Evolutionary conservation across 352 stramenopile species (phyloP).

Genomic region (Globisporangium nunn): DNA sequence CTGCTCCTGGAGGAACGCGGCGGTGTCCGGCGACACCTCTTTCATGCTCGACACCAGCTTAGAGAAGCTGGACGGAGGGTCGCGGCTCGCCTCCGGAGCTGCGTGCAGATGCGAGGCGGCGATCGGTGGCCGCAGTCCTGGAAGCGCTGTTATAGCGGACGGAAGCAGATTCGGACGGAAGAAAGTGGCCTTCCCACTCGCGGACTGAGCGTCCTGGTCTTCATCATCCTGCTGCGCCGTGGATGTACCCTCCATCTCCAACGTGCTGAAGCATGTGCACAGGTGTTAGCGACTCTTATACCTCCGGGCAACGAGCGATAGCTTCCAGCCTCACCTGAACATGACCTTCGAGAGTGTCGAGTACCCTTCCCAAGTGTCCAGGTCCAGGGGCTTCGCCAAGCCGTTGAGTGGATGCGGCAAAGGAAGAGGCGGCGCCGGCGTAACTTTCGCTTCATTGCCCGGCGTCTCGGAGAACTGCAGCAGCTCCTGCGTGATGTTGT

Average conservation of each 20-base stretch:
- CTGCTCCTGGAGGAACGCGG: constrained; percentile 49
- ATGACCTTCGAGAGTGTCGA: constrained; percentile 67
- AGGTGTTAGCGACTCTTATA: neutral
- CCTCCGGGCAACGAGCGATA: neutral
- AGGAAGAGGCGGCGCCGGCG: constrained; percentile 6
- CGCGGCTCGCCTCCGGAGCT: neutral
- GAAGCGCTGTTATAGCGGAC: neutral
- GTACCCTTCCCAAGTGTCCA: constrained; percentile 64
- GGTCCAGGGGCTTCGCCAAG: constrained; percentile 32
- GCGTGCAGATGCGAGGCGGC: constrained; percentile 6
- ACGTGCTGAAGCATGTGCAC: constrained; percentile 6
- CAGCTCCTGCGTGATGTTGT: constrained; percentile 19
- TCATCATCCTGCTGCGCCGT: neutral
- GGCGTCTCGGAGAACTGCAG: constrained; percentile 11
- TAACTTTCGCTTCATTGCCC: constrained; percentile 8
- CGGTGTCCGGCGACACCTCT: constrained; percentile 33
- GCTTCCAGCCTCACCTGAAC: constrained; percentile 34
- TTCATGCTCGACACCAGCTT: constrained; percentile 47
- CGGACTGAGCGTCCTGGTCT: neutral
- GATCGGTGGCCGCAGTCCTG: neutral
- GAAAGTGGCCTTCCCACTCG: neutral
- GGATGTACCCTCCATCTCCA: constrained; percentile 18
- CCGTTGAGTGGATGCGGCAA: constrained; percentile 20
- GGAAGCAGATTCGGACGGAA: neutral
- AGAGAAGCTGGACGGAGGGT: constrained; percentile 40